A percentile compares a stretch with the other conserved stretches of the same genome.
Evolutionary conservation across 73 alveolate species (phyloP).

Genomic region (Paramecium primaurelia): DNA sequence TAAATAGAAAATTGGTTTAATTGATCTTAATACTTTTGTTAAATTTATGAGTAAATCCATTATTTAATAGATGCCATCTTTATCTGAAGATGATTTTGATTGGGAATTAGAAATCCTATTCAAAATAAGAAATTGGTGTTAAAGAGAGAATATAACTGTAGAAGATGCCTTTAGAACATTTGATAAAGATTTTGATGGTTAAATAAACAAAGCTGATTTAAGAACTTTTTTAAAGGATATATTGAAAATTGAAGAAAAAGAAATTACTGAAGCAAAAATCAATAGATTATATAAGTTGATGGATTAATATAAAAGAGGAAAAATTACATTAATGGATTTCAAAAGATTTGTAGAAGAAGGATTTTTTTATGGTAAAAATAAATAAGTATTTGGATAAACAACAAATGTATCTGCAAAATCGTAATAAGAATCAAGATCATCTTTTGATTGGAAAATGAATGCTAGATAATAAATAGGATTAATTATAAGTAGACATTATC

Average conservation of each 20-base stretch:
- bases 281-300: slow-evolving; percentile 83
- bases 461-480: slow-evolving; percentile 80
- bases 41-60: slow-evolving; percentile 62
- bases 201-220: slow-evolving; percentile 72
- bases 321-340: slow-evolving; percentile 75
- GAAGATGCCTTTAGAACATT: slow-evolving; percentile 83
- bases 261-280: slow-evolving; percentile 67
- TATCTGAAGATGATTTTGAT: slow-evolving; percentile 74
- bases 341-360: slow-evolving; percentile 78
- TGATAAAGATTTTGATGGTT: slow-evolving; percentile 87
- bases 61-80: slow-evolving; percentile 43
- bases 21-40: slow-evolving; percentile 77
- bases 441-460: slow-evolving; percentile 81
- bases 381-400: slow-evolving; percentile 55
- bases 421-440: slow-evolving; percentile 51
- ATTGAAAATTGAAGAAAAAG: slow-evolving; percentile 68
- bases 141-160: slow-evolving; percentile 67
- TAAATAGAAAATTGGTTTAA: slow-evolving; percentile 73
- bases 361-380: slow-evolving; percentile 51
- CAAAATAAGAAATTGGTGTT: slow-evolving; percentile 79
- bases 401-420: slow-evolving; percentile 45
- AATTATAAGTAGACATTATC: slow-evolving; percentile 66
- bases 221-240: slow-evolving; percentile 65
- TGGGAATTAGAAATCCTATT: slow-evolving; percentile 83
- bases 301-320: slow-evolving; percentile 77